Base-by-base conservation (phyloP, 2,329 filamentous ascomycete genomes). In the Triangularia verruculosa region DNA sequence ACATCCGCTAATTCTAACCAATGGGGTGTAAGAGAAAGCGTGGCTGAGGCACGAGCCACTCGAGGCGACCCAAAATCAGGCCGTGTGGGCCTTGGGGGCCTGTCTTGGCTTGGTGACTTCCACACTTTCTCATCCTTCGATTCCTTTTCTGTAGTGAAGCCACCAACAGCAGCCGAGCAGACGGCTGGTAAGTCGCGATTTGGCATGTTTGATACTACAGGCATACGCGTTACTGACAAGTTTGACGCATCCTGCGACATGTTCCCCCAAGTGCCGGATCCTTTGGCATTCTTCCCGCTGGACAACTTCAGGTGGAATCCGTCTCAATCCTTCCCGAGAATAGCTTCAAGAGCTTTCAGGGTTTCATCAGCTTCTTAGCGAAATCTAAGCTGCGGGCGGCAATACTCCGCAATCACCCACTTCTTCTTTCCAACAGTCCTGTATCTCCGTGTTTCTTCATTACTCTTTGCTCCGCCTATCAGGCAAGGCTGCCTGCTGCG, bases 11-110 rank as follows among this genome's bases (percentile, higher is more conserved):
- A 17, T 20, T 28, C 15, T 22, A 52, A 22, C 57, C 57, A 59
- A 59, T 59, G 32, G 47, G 12, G 47, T 59, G 34, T 47, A n/a
- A 51, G 25, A 51, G 20, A 59, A 28, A 24, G 11, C 34, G 57
- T 59, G 57, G 57, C 57, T 59, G 39, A 59, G 57, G 34, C 32
- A 17, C 57, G 57, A 52, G 57, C 57, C 57, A 59, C 57, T 52
- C 15, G 25, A 43, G 27, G 57, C 57, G 57, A 22, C 57, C n/a
- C 30, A 51, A 28, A 51, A 51, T 52, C 24, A 12, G 57, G 57
- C 57, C 57, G 30, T 59, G 57, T 59, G 57, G 57, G 39, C 57
- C 57, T 59, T 27, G 57, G 20, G 30, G 34, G 30, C 34, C 39
- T 11, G 30, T 1, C 56, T 59, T 59, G 22, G 27, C 20, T 9